Evolutionary conservation across 1,284 basidiomycete species (phyloP).

Genomic region (Entoloma clypeatum): DNA sequence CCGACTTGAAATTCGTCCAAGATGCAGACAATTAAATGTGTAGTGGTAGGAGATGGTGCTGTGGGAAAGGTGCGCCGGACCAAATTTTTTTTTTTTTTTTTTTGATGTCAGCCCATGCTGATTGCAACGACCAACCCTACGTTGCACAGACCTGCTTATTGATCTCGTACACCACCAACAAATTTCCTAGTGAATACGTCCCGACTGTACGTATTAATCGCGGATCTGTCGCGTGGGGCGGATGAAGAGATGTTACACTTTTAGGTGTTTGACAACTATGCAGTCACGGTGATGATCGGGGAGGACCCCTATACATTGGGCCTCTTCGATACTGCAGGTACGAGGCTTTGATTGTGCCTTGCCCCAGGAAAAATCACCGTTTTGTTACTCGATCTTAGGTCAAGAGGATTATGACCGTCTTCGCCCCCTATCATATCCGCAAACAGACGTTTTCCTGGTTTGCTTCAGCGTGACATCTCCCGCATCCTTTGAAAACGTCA

Average conservation of each 20-base stretch:
- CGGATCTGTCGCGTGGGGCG: constrained; percentile 15
- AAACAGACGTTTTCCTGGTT: constrained; percentile 99
- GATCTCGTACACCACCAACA: constrained; percentile 99
- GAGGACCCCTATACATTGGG: constrained; percentile 99
- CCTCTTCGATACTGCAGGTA: constrained; percentile 97
- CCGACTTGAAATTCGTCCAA: constrained; percentile 29
- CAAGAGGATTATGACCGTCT: constrained; percentile 99
- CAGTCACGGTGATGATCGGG: constrained; percentile 99
- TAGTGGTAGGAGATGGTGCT: constrained; percentile 99
- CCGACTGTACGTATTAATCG: constrained; percentile 75
- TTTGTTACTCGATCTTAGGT: constrained; percentile 45
- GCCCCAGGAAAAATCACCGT: constrained; percentile 5
- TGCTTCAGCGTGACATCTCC: constrained; percentile 99
- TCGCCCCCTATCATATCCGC: constrained; percentile 97
- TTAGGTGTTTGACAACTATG: constrained; percentile 96
- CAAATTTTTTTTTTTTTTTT: constrained; percentile 11
- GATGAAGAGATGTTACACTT: constrained; percentile 24
- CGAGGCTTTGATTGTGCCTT: constrained; percentile 19
- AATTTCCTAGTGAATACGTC: constrained; percentile 98
- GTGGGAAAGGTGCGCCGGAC: constrained; percentile 87
- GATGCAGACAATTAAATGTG: constrained; percentile 98
- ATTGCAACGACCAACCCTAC: constrained; percentile 8
- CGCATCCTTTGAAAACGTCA: constrained; percentile 99
- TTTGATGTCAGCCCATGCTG: constrained; percentile 9
- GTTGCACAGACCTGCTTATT: constrained; percentile 85